These are phyloP conservation scores for Metschnikowia shivogae DNA, from an alignment of 805 yeast species.

Conservation along the genomic window DNA sequence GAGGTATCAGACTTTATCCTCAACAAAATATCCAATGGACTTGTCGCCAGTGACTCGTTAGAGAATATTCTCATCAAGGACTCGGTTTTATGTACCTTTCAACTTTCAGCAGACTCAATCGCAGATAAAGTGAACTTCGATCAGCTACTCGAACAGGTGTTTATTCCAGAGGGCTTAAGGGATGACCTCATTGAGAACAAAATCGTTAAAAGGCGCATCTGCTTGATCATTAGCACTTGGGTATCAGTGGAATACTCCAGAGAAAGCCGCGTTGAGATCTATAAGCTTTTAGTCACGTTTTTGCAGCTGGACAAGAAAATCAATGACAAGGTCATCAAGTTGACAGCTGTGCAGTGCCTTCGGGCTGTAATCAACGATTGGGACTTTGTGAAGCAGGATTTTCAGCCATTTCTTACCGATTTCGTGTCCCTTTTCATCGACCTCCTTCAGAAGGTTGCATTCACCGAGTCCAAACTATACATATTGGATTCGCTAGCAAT, in stretches of 20 bases:
- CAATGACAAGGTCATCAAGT: slow-evolving; percentile 75
- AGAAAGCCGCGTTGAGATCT: slow-evolving; percentile 54
- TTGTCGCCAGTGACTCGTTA: slow-evolving; percentile 28
- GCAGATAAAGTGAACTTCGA: slow-evolving; percentile 67
- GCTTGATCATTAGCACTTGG: slow-evolving; percentile 81
- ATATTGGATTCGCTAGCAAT: slow-evolving; percentile 64
- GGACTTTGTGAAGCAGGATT: slow-evolving; percentile 69
- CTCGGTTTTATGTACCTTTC: slow-evolving; percentile 77
- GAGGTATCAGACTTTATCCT: slow-evolving; percentile 52
- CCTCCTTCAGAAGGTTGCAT: slow-evolving; percentile 46
- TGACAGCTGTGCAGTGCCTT: slow-evolving; percentile 70
- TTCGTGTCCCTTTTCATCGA: slow-evolving; percentile 48
- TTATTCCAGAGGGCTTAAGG: slow-evolving; percentile 62
- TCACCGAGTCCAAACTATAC: slow-evolving; percentile 74
- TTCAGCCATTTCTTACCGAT: slow-evolving; percentile 59
- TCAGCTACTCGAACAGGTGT: slow-evolving; percentile 50
- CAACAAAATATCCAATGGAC: slow-evolving; percentile 49
- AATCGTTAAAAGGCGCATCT: slow-evolving; percentile 71
- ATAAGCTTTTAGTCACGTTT: slow-evolving; percentile 50
- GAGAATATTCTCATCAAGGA: slow-evolving; percentile 67
- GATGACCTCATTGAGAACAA: slow-evolving; percentile 46
- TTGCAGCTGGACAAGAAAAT: slow-evolving; percentile 41
- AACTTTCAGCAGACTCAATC: slow-evolving; percentile 66
- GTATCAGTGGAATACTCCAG: slow-evolving; percentile 58
- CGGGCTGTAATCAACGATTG: slow-evolving; percentile 75